phyloP scores from a whole-genome alignment of 495 filamentous ascomycete genomes.

The Polyplosphaeria fusca region DNA sequence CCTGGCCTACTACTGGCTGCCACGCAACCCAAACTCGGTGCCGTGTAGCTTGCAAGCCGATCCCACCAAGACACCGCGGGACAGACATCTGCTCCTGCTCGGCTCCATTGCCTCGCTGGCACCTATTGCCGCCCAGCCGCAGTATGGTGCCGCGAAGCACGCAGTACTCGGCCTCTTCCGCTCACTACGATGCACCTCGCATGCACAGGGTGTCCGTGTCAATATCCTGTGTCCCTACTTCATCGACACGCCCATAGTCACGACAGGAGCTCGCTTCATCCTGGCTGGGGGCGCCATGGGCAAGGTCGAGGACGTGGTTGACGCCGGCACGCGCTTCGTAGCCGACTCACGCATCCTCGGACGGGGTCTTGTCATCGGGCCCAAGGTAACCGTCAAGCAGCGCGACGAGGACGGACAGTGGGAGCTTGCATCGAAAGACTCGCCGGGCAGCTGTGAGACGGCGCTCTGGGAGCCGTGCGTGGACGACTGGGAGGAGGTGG shows the following conservation, averaged over 20 bases:
- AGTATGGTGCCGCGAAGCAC: constrained; percentile 63
- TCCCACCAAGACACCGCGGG: constrained; percentile 32
- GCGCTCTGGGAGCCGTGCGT: constrained; percentile 58
- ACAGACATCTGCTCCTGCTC: constrained; percentile 53
- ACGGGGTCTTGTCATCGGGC: constrained; percentile 54
- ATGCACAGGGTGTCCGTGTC: constrained; percentile 51
- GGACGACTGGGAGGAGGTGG: constrained; percentile 55
- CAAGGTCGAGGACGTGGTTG: constrained; percentile 54
- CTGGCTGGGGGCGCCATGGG: constrained; percentile 55
- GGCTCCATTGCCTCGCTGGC: constrained; percentile 54
- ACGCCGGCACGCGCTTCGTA: constrained; percentile 46
- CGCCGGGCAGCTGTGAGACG: constrained; percentile 34
- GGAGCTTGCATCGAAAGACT: constrained; percentile 36
- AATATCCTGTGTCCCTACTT: constrained; percentile 66
- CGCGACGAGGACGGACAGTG: constrained; percentile 42
- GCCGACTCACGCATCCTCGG: constrained; percentile 53
- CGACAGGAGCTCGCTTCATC: constrained; percentile 41
- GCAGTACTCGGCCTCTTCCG: constrained; percentile 63
- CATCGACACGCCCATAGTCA: constrained; percentile 58
- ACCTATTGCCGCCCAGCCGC: constrained; percentile 47
- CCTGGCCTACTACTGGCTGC: constrained; percentile 60
- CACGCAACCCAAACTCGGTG: constrained; percentile 39
- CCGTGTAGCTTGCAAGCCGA: constrained; percentile 22
- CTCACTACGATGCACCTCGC: constrained; percentile 49
- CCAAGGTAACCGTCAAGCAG: constrained; percentile 44